Evolutionary conservation across 2,329 filamentous ascomycete genomes (phyloP).

Genomic region (Pseudocercospora crystallina): DNA sequence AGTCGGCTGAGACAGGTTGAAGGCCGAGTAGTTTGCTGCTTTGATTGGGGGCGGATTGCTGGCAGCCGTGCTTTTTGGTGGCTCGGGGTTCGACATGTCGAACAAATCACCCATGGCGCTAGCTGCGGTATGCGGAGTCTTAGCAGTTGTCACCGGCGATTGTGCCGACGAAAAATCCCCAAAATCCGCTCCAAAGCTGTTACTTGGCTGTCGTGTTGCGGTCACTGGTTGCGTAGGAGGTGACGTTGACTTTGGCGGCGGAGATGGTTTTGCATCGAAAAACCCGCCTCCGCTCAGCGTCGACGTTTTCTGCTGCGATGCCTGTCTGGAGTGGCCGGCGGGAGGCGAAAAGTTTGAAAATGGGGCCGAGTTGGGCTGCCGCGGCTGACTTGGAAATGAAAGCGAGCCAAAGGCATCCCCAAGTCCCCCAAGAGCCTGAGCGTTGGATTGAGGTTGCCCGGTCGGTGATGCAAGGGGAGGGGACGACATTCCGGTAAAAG

Average conservation of each 20-base stretch:
- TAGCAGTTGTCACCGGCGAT: conserved; percentile 39
- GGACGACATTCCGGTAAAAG: conserved; percentile 70
- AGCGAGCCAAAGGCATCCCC: conserved; percentile 78
- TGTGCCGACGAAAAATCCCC: conserved; percentile 64
- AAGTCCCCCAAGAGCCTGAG: conserved; percentile 56
- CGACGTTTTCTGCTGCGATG: conserved; percentile 35
- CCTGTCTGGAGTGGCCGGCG: conserved; percentile 48
- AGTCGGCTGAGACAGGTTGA: conserved; percentile 67
- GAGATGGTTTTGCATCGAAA: conserved; percentile 66
- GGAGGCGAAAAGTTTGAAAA: conserved; percentile 65
- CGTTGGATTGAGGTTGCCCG: conserved; percentile 29
- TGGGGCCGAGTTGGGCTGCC: conserved; percentile 58
- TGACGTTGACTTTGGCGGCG: conserved; percentile 40
- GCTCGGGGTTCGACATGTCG: conserved; percentile 58
- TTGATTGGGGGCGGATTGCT: conserved; percentile 33
- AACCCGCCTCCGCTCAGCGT: conserved; percentile 72
- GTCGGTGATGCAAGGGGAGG: conserved; percentile 43
- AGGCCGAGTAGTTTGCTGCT: conserved; percentile 53
- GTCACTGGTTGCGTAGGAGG: conserved; percentile 31
- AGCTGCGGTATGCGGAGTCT: conserved; percentile 46
- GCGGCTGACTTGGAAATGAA: conserved; percentile 54
- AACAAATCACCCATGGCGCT: conserved; percentile 75
- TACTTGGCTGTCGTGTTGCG: conserved; percentile 52
- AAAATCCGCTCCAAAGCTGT: conserved; percentile 49
- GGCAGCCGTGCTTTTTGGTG: conserved; percentile 38